Conservation (phyloP, 78 protist species). For the Chrysochromulina parva region DNA sequence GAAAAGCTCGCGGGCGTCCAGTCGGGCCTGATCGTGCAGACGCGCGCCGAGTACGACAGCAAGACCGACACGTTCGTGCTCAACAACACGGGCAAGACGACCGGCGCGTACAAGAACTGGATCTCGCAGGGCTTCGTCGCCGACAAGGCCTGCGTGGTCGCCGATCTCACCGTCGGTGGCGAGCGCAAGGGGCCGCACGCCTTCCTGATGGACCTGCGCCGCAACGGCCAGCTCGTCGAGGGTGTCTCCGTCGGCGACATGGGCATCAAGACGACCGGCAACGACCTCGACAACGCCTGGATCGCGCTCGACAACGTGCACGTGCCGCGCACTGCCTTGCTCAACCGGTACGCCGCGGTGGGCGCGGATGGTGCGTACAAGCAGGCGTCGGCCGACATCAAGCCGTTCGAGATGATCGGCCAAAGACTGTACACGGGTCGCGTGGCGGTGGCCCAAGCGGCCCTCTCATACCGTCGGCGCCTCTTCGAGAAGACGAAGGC, state of each 20-base stretch:
- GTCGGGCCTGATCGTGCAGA: constrained; percentile 50
- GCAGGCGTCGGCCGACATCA: not conserved
- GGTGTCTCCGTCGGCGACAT: constrained; percentile 55
- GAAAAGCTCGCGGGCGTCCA: constrained; percentile 57
- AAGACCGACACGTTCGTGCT: constrained; percentile 8
- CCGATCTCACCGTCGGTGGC: constrained; percentile 42
- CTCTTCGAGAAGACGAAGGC: constrained; percentile 12
- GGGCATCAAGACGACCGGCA: constrained; percentile 61
- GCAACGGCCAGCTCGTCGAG: constrained; percentile 14
- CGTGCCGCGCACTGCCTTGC: not conserved
- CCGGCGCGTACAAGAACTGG: constrained; percentile 54
- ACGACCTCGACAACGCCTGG: constrained; percentile 64
- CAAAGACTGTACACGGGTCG: constrained; percentile 59
- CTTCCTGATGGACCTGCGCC: constrained; percentile 39
- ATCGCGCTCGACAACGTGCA: constrained; percentile 41
- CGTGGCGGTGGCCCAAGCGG: constrained; percentile 60
- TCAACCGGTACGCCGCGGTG: not conserved
- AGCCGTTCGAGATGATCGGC: constrained; percentile 56
- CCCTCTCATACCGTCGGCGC: constrained; percentile 29
- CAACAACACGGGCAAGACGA: not conserved
- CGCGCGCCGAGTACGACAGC: constrained; percentile 29
- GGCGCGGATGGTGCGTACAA: not conserved
- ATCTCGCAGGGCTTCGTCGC: constrained; percentile 59
- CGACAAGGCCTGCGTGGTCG: constrained; percentile 51
- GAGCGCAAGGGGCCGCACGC: constrained; percentile 56